A percentile compares a stretch with the other conserved stretches of the same genome.
Conservation (phyloP, 2,329 filamentous ascomycete genomes). For the Biscogniauxia marginata region DNA sequence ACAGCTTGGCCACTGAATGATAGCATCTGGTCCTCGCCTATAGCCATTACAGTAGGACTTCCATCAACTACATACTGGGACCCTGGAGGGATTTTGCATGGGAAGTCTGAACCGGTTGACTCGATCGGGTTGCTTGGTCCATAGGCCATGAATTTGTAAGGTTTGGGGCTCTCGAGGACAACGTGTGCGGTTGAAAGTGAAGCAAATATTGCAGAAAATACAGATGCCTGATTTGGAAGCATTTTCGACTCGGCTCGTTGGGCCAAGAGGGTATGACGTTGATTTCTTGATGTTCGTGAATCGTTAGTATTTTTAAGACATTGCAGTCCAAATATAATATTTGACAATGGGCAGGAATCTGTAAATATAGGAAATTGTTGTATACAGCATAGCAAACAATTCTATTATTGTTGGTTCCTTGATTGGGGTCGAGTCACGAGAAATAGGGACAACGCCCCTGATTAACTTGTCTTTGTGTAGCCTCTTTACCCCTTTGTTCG, state of each 20-base stretch:
- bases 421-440: background rate
- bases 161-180: constrained; percentile 56
- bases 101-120: constrained; percentile 58
- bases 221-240: background rate
- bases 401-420: background rate
- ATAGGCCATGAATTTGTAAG: constrained; percentile 41
- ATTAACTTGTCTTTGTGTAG: background rate
- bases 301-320: background rate
- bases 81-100: constrained; percentile 59
- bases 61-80: constrained; percentile 39
- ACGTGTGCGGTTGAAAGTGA: constrained; percentile 53
- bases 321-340: too few species aligned
- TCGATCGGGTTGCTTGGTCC: constrained; percentile 59
- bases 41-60: constrained; percentile 51
- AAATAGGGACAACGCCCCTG: background rate
- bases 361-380: too few species aligned
- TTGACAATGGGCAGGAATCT: too few species aligned
- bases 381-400: too few species aligned
- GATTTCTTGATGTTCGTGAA: background rate
- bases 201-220: background rate
- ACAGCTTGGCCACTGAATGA: constrained; percentile 14
- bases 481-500: background rate
- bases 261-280: background rate
- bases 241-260: background rate
- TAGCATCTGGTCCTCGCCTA: constrained; percentile 41